Conservation (phyloP, 768 basidiomycete species). For the Lentinula boryana region DNA sequence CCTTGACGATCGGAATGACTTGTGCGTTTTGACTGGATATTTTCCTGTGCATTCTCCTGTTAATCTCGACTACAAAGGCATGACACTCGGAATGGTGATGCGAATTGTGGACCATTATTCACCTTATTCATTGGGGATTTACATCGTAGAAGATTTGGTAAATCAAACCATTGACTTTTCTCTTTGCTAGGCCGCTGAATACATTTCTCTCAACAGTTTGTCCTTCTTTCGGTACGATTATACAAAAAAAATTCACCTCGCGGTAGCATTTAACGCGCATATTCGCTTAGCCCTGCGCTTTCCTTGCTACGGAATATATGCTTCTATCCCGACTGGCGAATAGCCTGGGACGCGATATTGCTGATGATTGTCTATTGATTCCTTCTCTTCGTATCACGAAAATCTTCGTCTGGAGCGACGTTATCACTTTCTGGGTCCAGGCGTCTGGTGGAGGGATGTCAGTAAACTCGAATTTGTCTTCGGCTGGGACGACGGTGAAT, state of each 20-base stretch:
- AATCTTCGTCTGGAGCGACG: constrained; percentile 46
- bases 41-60: not conserved
- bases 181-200: not conserved
- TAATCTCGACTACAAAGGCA: not conserved
- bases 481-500: constrained; percentile 18
- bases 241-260: not conserved
- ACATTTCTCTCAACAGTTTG: not conserved
- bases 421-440: constrained; percentile 49
- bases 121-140: not conserved
- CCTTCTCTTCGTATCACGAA: constrained; percentile 30
- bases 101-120: not conserved
- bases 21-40: not conserved
- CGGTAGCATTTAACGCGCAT: not conserved
- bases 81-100: not conserved
- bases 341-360: constrained; percentile 22
- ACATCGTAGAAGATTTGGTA: not conserved
- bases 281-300: constrained; percentile 44
- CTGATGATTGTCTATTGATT: constrained; percentile 33
- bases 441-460: constrained; percentile 30
- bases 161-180: not conserved
- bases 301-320: constrained; percentile 48
- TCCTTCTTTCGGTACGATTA: not conserved
- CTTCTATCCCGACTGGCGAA: constrained; percentile 41
- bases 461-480: constrained; percentile 12
- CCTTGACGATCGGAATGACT: constrained; percentile 13